phyloP scores from a whole-genome alignment of 1,284 basidiomycete genomes.

The Mycena sp. region DNA sequence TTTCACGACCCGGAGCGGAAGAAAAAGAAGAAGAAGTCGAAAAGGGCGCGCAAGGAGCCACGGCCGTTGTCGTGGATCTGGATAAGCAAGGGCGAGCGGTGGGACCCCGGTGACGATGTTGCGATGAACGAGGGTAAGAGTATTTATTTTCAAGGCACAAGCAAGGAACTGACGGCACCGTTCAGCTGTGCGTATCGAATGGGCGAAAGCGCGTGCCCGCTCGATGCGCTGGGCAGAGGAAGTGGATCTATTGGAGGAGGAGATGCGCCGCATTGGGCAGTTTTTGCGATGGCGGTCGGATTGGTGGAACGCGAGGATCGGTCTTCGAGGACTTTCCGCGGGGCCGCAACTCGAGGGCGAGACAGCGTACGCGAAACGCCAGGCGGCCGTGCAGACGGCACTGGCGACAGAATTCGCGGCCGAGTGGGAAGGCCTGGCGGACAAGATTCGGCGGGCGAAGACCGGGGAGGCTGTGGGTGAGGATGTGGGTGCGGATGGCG shows the following conservation, averaged over 20 bases:
- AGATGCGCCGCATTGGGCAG: conserved; percentile 35
- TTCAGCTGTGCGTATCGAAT: conserved; percentile 35
- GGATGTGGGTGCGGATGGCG: not conserved
- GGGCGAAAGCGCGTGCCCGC: conserved; percentile 19
- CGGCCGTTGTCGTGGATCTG: conserved; percentile 19
- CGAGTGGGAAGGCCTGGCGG: conserved; percentile 7
- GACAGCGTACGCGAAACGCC: conserved; percentile 12
- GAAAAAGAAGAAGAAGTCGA: conserved; percentile 13
- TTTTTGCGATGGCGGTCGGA: conserved; percentile 10
- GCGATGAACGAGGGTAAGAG: conserved; percentile 27
- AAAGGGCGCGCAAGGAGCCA: not conserved
- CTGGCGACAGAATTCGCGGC: not conserved
- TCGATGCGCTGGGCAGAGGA: too few species aligned
- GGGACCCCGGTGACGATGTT: not conserved
- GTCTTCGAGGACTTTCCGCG: not conserved
- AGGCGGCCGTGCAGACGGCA: not conserved
- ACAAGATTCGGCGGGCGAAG: not conserved
- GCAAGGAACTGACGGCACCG: too few species aligned
- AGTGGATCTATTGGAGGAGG: conserved; percentile 30
- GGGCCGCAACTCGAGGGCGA: conserved; percentile 18
- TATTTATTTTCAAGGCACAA: not conserved
- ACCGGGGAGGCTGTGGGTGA: not conserved
- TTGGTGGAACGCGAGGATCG: conserved; percentile 11
- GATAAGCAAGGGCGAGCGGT: conserved; percentile 1
- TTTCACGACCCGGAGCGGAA: conserved; percentile 18